Evolutionary conservation across 345 rosid species (phyloP).

Genomic region (Aquilaria malaccensis): DNA sequence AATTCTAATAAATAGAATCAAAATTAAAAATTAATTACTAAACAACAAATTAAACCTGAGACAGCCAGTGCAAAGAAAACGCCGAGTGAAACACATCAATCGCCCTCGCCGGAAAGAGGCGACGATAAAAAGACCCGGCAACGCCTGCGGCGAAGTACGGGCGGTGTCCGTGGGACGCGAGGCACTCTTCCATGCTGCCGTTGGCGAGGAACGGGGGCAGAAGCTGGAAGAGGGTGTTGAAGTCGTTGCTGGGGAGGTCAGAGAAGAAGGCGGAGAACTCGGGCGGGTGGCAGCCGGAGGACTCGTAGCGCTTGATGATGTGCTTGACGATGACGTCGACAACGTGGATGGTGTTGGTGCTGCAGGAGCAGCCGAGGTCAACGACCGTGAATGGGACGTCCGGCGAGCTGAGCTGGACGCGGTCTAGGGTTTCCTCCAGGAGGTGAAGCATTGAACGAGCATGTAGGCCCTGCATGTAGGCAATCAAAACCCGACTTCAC

Average conservation of each 20-base stretch:
- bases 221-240: constrained; percentile 91
- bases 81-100: constrained; percentile 84
- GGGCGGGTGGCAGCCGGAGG: constrained; percentile 59
- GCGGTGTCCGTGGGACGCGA: constrained; percentile 65
- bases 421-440: constrained; percentile 78
- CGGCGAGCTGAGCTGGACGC: constrained; percentile 43
- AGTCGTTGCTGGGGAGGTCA: constrained; percentile 91
- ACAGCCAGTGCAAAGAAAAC: constrained; percentile 94
- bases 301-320: constrained; percentile 60
- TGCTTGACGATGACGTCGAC: constrained; percentile 75
- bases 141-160: constrained; percentile 80
- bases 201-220: constrained; percentile 54
- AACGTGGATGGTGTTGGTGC: constrained; percentile 61
- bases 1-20: not conserved
- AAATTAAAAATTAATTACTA: not conserved
- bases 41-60: constrained; percentile 46
- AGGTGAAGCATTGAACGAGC: constrained; percentile 89
- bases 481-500: not conserved
- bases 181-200: constrained; percentile 81
- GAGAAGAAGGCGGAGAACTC: constrained; percentile 86
- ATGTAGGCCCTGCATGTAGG: constrained; percentile 57
- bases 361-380: constrained; percentile 90
- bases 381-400: constrained; percentile 65
- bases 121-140: constrained; percentile 81
- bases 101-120: constrained; percentile 79